Base-by-base conservation (phyloP, 1,284 basidiomycete genomes). In the Austroboletus niveus region DNA sequence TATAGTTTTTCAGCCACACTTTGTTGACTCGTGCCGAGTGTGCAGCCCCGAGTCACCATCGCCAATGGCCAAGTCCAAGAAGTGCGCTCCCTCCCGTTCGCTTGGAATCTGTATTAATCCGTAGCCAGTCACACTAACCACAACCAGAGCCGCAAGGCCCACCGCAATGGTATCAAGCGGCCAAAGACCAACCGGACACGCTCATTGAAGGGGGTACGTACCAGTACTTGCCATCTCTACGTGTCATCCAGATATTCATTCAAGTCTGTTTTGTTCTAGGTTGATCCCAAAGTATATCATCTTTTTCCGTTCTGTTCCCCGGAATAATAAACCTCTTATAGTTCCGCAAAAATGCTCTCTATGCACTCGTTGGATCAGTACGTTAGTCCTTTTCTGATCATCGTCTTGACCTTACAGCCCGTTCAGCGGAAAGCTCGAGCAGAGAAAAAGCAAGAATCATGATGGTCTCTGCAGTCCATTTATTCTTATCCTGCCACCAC, bases 81-180 rank as follows among this genome's bases (percentile, higher is more conserved):
- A 89, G 87, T 89, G 67, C 54, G 76, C 63, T 24, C 35, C 32
- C 47, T 9, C 31, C 24, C 17, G 41, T 15, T 48, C 15, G n/a
- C 35, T 29, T 47, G 41, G 43, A 30, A 44, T 39, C 8, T 42
- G 48, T 47, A 42, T 45, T 55, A 40, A 64, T 48, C 38, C 52
- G 30, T 38, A 22, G 4, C 48, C 56, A 91, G 89, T 67, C 87
- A 90, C 72, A 89, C 87, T 68, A 91, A 90, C 76, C 94, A 96
- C 83, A 96, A 96, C 82, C 94, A 96, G 80, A 89, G 66, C 80
- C 81, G 82, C 74, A 94, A 94, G 83, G 94, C 96, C 66, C 96
- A 99, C 83, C 86, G 90, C 61, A 99, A 99, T 80, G 96, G 94
- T 71, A 95, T 96, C 79, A 92, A 88, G 77, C 84, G 79, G 72